Conservation (phyloP, 148 eudicot species). For the Fallopia convolvulus region DNA sequence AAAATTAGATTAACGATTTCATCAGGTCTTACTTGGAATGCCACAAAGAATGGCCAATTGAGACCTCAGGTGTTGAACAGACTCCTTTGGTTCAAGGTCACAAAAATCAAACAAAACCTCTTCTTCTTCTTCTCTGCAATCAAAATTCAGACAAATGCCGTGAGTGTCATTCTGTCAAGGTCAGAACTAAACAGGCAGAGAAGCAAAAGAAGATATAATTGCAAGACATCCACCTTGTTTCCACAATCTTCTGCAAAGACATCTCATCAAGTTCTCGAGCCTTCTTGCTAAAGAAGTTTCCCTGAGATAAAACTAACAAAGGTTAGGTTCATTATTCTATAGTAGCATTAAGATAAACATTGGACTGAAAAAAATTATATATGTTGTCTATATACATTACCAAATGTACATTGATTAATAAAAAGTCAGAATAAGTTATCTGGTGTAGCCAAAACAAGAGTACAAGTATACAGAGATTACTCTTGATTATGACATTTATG, state of each 20-base stretch:
- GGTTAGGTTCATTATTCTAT: neutral
- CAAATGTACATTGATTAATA: neutral
- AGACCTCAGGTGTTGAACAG: constrained; percentile 37
- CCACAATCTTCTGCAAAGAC: constrained; percentile 41
- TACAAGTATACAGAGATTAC: neutral
- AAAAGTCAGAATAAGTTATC: neutral
- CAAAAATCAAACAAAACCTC: constrained; percentile 41
- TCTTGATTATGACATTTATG: neutral
- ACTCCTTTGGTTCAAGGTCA: constrained; percentile 45
- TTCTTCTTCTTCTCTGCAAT: constrained; percentile 23
- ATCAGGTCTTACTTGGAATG: constrained; percentile 35
- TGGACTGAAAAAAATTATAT: neutral
- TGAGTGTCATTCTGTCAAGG: neutral
- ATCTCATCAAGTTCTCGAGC: constrained; percentile 67
- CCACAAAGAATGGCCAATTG: constrained; percentile 49
- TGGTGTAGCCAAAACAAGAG: neutral
- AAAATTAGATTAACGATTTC: neutral
- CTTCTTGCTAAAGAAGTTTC: constrained; percentile 46
- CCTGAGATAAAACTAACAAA: constrained; percentile 30
- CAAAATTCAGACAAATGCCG: neutral
- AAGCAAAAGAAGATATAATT: neutral
- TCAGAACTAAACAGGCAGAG: neutral
- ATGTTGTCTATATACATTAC: neutral
- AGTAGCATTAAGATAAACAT: neutral
- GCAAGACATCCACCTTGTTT: constrained; percentile 34